Base-by-base conservation (phyloP, 2,329 filamentous ascomycete genomes). In the Aspergillus brasiliensis region DNA sequence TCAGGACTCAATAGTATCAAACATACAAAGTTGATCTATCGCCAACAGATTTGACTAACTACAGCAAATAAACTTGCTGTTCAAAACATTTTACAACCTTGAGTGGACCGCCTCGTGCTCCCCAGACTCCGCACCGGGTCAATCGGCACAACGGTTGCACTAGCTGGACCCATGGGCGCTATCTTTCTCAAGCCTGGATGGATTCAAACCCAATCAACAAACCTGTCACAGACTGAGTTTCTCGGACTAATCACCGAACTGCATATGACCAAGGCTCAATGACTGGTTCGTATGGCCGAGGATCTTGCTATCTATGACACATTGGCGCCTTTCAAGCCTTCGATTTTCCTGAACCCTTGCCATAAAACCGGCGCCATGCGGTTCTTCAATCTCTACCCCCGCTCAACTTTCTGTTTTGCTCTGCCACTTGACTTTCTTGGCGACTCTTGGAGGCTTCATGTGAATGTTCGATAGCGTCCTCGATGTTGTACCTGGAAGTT, bases 221-320 rank as follows among this genome's bases (percentile, higher is more conserved):
- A n/a, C 51, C 47, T 44, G 25, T 34, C 54, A 42, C 28, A 55
- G 55, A 15, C 25, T 15, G 25, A 27, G 1, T n/a, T 19, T 17
- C 11, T 62, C 56, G 59, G 57, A 55, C 56, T 55, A n/a, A 46
- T 62, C 42, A 54, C 65, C 64, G 61, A 60, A 51, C 37, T 56
- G 38, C 10, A 44, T 51, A 42, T 56, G 58, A 52, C 55, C 49
- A 61, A 59, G 37, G 23, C 31, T 58, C 46, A 47, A 40, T 58
- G 25, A 51, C 47, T 60, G 34, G 46, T n/a, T 51, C n/a, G 44
- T 15, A 51, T 47, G 56, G 31, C 42, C 27, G 57, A 46, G 23
- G 47, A 61, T 38, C 38, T 54, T 49, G 53, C 21, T 37, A 52
- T 47, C 23, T n/a, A 63, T 63, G 61, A 63, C 61, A 59, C 56